phyloP scores from a whole-genome alignment of 306 rosid species.

The Trifolium fragiferum region DNA sequence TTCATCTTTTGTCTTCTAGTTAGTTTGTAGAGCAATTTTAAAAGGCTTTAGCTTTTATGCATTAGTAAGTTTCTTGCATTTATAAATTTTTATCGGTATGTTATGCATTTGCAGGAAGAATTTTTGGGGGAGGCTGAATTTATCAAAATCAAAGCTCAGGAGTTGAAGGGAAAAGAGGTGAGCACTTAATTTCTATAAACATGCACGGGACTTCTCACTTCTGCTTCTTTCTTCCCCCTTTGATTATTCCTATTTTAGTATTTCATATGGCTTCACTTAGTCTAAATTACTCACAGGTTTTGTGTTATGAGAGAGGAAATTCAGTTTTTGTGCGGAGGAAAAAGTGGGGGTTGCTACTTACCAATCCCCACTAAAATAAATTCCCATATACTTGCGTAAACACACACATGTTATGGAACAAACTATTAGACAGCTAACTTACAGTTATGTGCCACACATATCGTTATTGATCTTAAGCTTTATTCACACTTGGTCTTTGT shows the following conservation, averaged over 20 bases:
- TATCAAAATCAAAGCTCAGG: constrained; percentile 96
- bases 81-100: constrained; percentile 24
- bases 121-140: constrained; percentile 96
- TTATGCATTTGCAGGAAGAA: constrained; percentile 71
- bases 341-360: not conserved
- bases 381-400: not conserved
- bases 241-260: constrained; percentile 2
- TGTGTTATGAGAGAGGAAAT: constrained; percentile 13
- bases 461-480: constrained; percentile 16
- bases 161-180: constrained; percentile 96
- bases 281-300: not conserved
- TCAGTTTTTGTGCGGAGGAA: constrained; percentile 11
- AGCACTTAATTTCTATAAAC: constrained; percentile 35
- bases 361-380: constrained; percentile 1
- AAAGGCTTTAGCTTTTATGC: constrained; percentile 16
- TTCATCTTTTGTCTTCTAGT: constrained; percentile 31
- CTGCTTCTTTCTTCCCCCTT: constrained; percentile 9
- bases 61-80: constrained; percentile 21
- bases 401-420: constrained; percentile 1
- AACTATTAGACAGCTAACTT: not conserved
- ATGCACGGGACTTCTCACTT: constrained; percentile 1
- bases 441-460: not conserved
- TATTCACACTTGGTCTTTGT: constrained; percentile 18
- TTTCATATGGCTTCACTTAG: not conserved
- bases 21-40: constrained; percentile 21